Conservation (phyloP, 2,329 filamentous ascomycete genomes). For the Mycosphaerella sp. region DNA sequence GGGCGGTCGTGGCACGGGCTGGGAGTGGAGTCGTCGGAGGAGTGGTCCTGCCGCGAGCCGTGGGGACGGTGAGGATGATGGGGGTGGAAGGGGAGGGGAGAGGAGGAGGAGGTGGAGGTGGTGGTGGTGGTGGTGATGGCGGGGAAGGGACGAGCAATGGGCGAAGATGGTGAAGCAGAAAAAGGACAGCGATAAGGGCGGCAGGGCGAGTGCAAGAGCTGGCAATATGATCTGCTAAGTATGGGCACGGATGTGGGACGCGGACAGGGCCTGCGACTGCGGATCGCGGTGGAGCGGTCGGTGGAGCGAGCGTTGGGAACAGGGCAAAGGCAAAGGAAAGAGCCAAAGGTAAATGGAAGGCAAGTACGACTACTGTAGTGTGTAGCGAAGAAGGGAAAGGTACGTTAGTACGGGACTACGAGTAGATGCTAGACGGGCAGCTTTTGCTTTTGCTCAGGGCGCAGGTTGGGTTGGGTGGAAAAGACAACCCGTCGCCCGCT, state of each 20-base stretch:
- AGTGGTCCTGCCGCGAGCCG: not conserved
- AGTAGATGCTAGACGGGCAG: not conserved
- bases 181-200: not conserved
- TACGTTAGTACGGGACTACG: not conserved
- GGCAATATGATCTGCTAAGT: not conserved
- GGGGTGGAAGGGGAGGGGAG: not conserved
- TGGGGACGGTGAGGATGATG: not conserved
- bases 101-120: not conserved
- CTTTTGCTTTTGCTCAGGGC: too few species aligned
- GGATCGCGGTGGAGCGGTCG: not conserved
- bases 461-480: too few species aligned
- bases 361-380: too few species aligned
- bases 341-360: too few species aligned
- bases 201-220: not conserved
- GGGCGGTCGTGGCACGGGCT: not conserved
- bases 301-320: not conserved
- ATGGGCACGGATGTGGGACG: not conserved
- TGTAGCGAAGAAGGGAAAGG: too few species aligned
- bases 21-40: not conserved
- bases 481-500: too few species aligned
- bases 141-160: too few species aligned
- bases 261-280: not conserved
- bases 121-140: too few species aligned
- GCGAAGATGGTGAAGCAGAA: not conserved
- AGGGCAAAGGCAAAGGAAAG: not conserved